Base-by-base conservation (phyloP, 768 basidiomycete species). In the Amanita jacksonii region DNA sequence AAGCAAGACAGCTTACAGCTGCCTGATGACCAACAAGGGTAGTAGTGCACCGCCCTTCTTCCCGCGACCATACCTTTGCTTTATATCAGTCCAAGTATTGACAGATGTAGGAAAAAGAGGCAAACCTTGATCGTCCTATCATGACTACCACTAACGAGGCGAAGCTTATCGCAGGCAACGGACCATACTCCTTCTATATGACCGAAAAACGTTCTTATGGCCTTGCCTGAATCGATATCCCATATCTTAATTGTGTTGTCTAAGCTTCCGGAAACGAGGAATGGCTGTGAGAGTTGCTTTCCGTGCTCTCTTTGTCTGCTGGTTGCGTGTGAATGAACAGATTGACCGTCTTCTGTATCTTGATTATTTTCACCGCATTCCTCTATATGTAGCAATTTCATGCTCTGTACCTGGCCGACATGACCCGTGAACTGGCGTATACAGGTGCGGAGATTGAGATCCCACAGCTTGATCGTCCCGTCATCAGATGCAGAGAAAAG, bases 101-200 rank as follows among this genome's bases (percentile, higher is more conserved):
- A 40, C 15, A 46, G 43, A 38, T 35, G 36, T 31, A 28, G 16
- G 45, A 16, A 41, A 43, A 46, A 41, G 34, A 44, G 25, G 59
- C 76, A 49, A 39, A 90, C 92, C 79, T 96, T 96, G 69, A 96
- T 85, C n/a, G 91, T 96, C 22, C 90, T 77, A 63, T 96, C 91
- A 57, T 98, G 94, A 55, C 90, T 93, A 5, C 81, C 93, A 42
- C 87, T 92, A 19, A 92, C 91, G 38, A 99, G 67, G 42, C 94
- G 72, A 55, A 98, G 70, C 57, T 90, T 85, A 61, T 99, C 92
- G 51, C 84, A 81, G 18, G 90, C 91, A 23, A 98, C 85, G 3
- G 81, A 82, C 96, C 96, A 99, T 13, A 99, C 91, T 43, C 96
- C 96, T 58, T 99, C 96, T 54, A 98, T 92, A 60, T 97, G 93